A percentile compares a stretch with the other conserved stretches of the same genome.
Conservation (phyloP, 2,329 filamentous ascomycete species). For the Phialophora chinensis region DNA sequence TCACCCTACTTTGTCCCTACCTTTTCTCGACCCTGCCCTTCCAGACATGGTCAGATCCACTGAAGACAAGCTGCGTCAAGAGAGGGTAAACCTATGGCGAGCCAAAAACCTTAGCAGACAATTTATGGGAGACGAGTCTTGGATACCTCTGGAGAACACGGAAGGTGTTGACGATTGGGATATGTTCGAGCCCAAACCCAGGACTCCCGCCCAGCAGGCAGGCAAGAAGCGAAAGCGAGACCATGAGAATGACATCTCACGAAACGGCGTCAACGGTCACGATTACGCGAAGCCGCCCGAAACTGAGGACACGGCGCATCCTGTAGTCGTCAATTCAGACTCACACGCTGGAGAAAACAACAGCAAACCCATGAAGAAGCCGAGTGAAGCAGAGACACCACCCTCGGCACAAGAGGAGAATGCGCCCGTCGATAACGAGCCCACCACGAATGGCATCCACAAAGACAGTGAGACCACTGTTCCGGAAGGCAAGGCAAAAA, state of each 20-base stretch:
- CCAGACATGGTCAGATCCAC: conserved; percentile 63
- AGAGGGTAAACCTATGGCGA: conserved; percentile 61
- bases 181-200: conserved; percentile 51
- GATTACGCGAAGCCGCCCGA: conserved; percentile 11
- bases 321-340: background rate
- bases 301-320: background rate
- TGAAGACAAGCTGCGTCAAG: conserved; percentile 63
- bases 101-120: conserved; percentile 64
- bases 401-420: conserved; percentile 4
- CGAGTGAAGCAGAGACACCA: background rate
- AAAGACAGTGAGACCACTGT: conserved; percentile 1
- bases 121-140: conserved; percentile 65
- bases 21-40: conserved; percentile 65
- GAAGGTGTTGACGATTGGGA: conserved; percentile 58
- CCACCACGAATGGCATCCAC: conserved; percentile 28
- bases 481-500: conserved; percentile 4
- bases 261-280: conserved; percentile 33
- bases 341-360: background rate
- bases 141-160: conserved; percentile 62
- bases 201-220: conserved; percentile 18
- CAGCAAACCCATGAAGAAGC: background rate
- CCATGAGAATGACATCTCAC: conserved; percentile 19
- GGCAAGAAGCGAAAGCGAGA: conserved; percentile 35
- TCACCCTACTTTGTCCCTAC: conserved; percentile 64
- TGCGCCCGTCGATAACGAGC: background rate